phyloP scores from a whole-genome alignment of 2,329 filamentous ascomycete genomes.

The Penicillium sp. region DNA sequence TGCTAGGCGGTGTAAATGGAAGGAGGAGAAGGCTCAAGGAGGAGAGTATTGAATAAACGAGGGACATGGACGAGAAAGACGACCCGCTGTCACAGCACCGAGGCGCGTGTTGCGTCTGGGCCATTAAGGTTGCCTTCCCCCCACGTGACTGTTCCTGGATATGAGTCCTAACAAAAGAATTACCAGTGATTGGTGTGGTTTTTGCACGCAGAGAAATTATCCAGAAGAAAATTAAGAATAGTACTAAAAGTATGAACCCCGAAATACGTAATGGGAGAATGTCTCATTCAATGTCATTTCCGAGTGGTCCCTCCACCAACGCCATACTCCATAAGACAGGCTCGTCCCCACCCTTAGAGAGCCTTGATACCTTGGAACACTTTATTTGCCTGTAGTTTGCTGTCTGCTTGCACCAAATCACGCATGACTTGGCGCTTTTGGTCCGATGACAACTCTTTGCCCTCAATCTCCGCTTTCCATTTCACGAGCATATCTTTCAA shows the following conservation, averaged over 20 bases:
- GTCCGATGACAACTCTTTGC: constrained; percentile 64
- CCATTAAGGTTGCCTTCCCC: constrained; percentile 10
- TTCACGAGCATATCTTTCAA: constrained; percentile 80
- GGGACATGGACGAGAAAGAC: constrained; percentile 1
- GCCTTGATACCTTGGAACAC: constrained; percentile 55
- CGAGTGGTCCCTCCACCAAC: constrained; percentile 11
- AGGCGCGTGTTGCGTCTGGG: constrained; percentile 22
- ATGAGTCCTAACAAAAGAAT: neutral
- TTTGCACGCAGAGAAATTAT: neutral
- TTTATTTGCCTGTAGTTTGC: constrained; percentile 63
- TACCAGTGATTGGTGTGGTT: neutral
- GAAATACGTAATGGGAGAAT: neutral
- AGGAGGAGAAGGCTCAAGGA: neutral
- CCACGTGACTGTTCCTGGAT: constrained; percentile 22
- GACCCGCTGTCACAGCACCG: constrained; percentile 7
- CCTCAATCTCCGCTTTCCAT: constrained; percentile 80
- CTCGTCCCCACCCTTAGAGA: constrained; percentile 36
- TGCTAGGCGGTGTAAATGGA: neutral
- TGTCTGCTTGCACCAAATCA: constrained; percentile 75
- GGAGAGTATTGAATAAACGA: constrained; percentile 2
- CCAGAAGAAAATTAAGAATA: neutral
- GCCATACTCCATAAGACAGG: constrained; percentile 16
- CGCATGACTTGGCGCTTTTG: constrained; percentile 79
- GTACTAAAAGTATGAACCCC: neutral
- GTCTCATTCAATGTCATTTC: constrained; percentile 11